Conservation (phyloP, 148 eudicot genomes). For the Cornus suecica region DNA sequence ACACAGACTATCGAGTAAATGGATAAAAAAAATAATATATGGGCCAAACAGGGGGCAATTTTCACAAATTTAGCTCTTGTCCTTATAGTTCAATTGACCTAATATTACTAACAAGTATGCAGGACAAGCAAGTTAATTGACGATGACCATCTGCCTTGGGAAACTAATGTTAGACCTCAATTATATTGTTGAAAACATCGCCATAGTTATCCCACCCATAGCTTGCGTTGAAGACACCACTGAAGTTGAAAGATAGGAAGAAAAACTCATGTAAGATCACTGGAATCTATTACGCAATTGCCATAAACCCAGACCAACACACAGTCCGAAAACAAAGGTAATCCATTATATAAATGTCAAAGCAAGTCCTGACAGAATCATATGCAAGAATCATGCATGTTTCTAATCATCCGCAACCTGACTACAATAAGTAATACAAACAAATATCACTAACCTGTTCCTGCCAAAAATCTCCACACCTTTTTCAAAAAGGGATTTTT, state of each 20-base stretch:
- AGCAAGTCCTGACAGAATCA: neutral
- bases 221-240: neutral
- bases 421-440: neutral
- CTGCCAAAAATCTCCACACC: conserved; percentile 92
- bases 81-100: neutral
- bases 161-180: neutral
- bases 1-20: neutral
- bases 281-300: neutral
- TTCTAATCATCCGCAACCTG: conserved; percentile 1
- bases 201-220: neutral
- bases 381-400: neutral
- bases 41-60: neutral
- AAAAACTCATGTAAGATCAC: neutral
- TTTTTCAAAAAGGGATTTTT: conserved; percentile 81
- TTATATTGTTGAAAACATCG: conserved; percentile 2
- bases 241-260: neutral
- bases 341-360: neutral
- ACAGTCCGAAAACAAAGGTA: neutral
- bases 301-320: neutral
- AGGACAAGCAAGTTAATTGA: neutral
- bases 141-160: neutral
- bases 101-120: neutral
- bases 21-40: conserved; percentile 1
- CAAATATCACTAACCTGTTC: conserved; percentile 58
- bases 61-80: neutral